Evolutionary conservation across 2,329 filamentous ascomycete genomes (phyloP).

Genomic region (Mycosphaerella sp.): DNA sequence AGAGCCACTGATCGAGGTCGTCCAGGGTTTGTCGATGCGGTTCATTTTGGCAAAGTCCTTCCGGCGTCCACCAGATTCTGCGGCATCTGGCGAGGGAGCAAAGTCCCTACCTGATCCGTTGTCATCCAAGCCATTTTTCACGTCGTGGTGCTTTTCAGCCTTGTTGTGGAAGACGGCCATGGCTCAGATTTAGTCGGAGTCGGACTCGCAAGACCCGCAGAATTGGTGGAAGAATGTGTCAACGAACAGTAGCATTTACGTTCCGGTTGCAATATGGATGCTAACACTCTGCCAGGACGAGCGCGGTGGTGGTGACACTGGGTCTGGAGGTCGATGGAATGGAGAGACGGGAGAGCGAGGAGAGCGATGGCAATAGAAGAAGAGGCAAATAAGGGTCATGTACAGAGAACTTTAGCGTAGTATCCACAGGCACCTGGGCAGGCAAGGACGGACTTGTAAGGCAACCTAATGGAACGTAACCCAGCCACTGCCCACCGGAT

Average conservation of each 20-base stretch:
- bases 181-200: constrained; percentile 6
- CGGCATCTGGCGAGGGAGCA: constrained; percentile 21
- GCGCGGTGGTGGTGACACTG: neutral
- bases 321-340: neutral
- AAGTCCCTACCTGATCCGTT: constrained; percentile 28
- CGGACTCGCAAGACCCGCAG: constrained; percentile 12
- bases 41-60: constrained; percentile 35
- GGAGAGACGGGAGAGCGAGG: neutral
- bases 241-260: constrained; percentile 15
- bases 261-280: neutral
- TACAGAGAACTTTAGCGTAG: too few relatives aligned
- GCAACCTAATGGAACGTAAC: too few relatives aligned
- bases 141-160: constrained; percentile 13
- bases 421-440: too few relatives aligned
- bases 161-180: neutral
- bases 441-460: too few relatives aligned
- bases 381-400: too few relatives aligned
- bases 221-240: constrained; percentile 15
- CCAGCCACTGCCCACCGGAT: neutral
- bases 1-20: constrained; percentile 32
- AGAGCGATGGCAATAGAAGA: too few relatives aligned
- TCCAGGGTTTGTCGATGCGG: constrained; percentile 37
- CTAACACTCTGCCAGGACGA: neutral
- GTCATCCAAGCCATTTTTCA: constrained; percentile 19
- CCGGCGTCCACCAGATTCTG: constrained; percentile 30